Evolutionary conservation across 129 eudicot species (phyloP), one percentile per base, ranked within the genome.

Genomic region (Escallonia rubra): DNA sequence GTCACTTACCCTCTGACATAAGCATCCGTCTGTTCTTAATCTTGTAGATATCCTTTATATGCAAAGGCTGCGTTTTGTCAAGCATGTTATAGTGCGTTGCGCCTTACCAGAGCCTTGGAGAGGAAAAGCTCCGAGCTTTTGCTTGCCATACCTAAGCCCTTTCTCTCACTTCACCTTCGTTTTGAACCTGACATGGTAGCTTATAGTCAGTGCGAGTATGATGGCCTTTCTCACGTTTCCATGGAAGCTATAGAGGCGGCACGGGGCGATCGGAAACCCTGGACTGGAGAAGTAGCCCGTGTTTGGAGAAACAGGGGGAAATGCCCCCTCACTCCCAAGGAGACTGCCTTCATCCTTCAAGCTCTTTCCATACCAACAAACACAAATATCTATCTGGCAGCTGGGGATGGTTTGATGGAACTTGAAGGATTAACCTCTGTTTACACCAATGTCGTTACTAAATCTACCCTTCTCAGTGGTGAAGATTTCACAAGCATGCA

Each of bases 101-200:
- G 90, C 58, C 77, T 94, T 51, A 90, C 91, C 39, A 62, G 48
- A 3, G 40, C 70, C 58, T 64, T 94, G 66, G 97, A 94, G 82
- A 85, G 75, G 61, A 94, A 94, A 86, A 81, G 82, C 62, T 13
- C 72, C 4, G 85, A 89, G 74, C 96, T 94, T 63, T 80, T 94
- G 41, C 74, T 85, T 77, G 96, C 97, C 66, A 87, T 94, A 69
- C 99, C 99, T 1, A 94, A 94, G 61, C 99, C 99, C 45, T 94
- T 94, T 80, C 87, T 94, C 15, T 73, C 97, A 8, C 97, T 94
- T 70, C 99, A 94, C 85, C 97, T 94, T 5, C 97, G 99, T 15
- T 94, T 94, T 67, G 99, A 94, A 72, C 99, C 99, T 0, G 99
- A 94, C 80, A 94, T 94, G 99, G 99, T 94, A 72, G 99, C 97